Evolutionary conservation across 1,284 basidiomycete species (phyloP).

Genomic region (Pascua guehoae): DNA sequence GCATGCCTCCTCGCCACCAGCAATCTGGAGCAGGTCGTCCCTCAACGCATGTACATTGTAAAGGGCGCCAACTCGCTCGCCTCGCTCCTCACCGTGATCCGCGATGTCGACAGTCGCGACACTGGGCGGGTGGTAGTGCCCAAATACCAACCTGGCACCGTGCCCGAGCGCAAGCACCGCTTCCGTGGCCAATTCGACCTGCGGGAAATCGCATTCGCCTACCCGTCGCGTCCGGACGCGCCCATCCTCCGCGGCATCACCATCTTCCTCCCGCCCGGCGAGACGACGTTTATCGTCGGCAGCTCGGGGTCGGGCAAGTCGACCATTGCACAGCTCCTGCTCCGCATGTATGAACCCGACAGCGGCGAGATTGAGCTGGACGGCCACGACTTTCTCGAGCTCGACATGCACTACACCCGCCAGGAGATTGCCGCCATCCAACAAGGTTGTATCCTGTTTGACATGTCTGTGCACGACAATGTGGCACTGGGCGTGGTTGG

Average conservation of each 20-base stretch:
- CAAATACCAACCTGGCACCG: background rate
- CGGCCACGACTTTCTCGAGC: conserved; percentile 69
- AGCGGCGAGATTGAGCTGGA: conserved; percentile 70
- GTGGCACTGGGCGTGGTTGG: conserved; percentile 73
- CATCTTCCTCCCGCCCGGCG: conserved; percentile 69
- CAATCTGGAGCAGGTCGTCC: conserved; percentile 75
- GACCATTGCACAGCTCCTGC: conserved; percentile 78
- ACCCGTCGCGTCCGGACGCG: conserved; percentile 66
- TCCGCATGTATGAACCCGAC: conserved; percentile 69
- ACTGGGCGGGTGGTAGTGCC: background rate
- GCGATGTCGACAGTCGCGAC: conserved; percentile 26
- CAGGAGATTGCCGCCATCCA: conserved; percentile 74
- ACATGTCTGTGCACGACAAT: conserved; percentile 81
- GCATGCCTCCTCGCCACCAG: conserved; percentile 84
- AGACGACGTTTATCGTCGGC: conserved; percentile 90
- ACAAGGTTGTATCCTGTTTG: conserved; percentile 72
- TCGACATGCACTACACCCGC: conserved; percentile 72
- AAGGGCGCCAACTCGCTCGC: conserved; percentile 84
- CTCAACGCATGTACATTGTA: conserved; percentile 69
- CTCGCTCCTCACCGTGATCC: conserved; percentile 63
- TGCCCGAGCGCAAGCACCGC: conserved; percentile 41
- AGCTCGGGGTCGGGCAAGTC: conserved; percentile 88
- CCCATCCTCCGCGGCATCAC: conserved; percentile 52
- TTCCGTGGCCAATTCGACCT: conserved; percentile 76
- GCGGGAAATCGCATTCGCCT: conserved; percentile 73